Conservation (phyloP, 352 stramenopile species). For the Halophytophthora polymorphica region DNA sequence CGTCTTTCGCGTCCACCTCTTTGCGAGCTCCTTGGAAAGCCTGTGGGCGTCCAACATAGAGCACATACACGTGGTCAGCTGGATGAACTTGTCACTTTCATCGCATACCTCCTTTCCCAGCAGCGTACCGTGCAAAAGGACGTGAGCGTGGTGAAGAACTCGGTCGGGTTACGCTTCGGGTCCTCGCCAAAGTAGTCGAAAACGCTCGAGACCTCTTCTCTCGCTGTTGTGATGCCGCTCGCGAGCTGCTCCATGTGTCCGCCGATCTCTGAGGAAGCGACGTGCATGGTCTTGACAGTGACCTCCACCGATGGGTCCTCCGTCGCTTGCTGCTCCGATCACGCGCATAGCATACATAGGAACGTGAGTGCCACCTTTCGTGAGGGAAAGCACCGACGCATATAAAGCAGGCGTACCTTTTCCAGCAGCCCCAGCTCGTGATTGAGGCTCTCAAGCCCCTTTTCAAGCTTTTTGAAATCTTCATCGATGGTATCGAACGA, state of each 20-base stretch:
- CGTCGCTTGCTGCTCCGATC: constrained; percentile 21
- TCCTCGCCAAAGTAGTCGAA: constrained; percentile 88
- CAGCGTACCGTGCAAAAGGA: constrained; percentile 65
- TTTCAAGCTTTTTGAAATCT: constrained; percentile 58
- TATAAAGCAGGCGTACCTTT: constrained; percentile 23
- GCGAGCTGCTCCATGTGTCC: constrained; percentile 42
- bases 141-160: constrained; percentile 81
- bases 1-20: constrained; percentile 68
- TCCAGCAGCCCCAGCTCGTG: constrained; percentile 46
- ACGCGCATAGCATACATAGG: constrained; percentile 1
- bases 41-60: constrained; percentile 13
- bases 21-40: constrained; percentile 62
- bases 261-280: constrained; percentile 32
- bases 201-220: constrained; percentile 67
- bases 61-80: too few species aligned
- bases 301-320: constrained; percentile 20
- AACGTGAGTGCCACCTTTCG: constrained; percentile 1
- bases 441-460: constrained; percentile 40
- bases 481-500: constrained; percentile 68
- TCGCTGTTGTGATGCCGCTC: constrained; percentile 29
- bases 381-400: background rate
- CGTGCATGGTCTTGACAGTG: constrained; percentile 37
- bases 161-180: constrained; percentile 57
- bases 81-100: background rate
- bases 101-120: too few species aligned